Percentiles rank a stretch among this genome's conserved stretches.
Evolutionary conservation across 2,329 filamentous ascomycete genomes (phyloP).

Genomic region (Akanthomyces uredinophilus): DNA sequence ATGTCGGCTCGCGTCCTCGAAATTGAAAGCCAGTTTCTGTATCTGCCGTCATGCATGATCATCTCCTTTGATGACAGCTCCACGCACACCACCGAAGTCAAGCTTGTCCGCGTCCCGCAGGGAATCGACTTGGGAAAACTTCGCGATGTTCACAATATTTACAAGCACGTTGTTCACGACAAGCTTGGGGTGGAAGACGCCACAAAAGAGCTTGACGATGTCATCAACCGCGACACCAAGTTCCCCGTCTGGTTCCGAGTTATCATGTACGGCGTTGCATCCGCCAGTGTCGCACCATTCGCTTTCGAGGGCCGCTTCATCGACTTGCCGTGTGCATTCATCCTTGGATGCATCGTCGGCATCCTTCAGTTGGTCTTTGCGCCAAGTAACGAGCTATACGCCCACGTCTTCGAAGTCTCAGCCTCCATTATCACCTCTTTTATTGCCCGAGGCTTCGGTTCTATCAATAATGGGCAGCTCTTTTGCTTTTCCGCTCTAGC

Average conservation of each 20-base stretch:
- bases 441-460: constrained; percentile 63
- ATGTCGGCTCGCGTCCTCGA: constrained; percentile 87
- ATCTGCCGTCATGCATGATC: constrained; percentile 90
- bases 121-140: constrained; percentile 71
- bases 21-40: constrained; percentile 84
- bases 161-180: constrained; percentile 79
- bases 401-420: constrained; percentile 46
- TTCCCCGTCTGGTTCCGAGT: constrained; percentile 52
- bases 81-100: constrained; percentile 76
- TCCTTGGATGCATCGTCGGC: constrained; percentile 70
- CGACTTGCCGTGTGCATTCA: constrained; percentile 71
- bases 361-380: constrained; percentile 69
- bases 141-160: constrained; percentile 68
- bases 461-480: constrained; percentile 50
- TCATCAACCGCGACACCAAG: constrained; percentile 42
- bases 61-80: constrained; percentile 76
- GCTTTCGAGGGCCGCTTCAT: constrained; percentile 72
- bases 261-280: constrained; percentile 68
- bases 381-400: constrained; percentile 66
- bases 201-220: constrained; percentile 53
- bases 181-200: constrained; percentile 68
- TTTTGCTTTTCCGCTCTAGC: constrained; percentile 70
- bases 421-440: constrained; percentile 64
- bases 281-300: constrained; percentile 71
- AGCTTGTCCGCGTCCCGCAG: constrained; percentile 63